phyloP scores from a whole-genome alignment of 2,329 filamentous ascomycete genomes.

The Hymenotorrendiella dingleyae region DNA sequence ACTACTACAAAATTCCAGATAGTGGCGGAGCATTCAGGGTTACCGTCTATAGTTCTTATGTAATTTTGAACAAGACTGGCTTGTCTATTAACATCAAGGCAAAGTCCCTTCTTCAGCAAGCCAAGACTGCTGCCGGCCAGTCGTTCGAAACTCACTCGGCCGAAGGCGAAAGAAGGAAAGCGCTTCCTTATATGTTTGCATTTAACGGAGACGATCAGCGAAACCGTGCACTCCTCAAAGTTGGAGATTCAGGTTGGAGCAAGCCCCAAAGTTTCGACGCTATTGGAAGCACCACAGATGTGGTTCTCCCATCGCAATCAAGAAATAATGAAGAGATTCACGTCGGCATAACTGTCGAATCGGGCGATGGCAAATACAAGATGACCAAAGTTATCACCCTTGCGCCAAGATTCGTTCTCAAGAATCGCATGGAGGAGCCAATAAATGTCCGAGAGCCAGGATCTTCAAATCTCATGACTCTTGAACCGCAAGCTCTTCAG shows the following conservation, averaged over 20 bases:
- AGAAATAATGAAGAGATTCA: conserved; percentile 79
- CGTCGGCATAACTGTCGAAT: conserved; percentile 78
- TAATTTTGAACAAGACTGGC: conserved; percentile 92
- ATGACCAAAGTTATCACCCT: conserved; percentile 93
- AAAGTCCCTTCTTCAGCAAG: conserved; percentile 80
- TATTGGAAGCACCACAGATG: conserved; percentile 86
- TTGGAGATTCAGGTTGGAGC: conserved; percentile 91
- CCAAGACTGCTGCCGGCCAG: conserved; percentile 79
- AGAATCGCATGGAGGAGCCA: conserved; percentile 86
- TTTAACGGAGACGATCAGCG: conserved; percentile 83
- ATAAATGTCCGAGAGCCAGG: conserved; percentile 88
- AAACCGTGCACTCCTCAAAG: conserved; percentile 81
- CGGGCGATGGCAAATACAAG: conserved; percentile 96
- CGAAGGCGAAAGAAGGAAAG: conserved; percentile 57
- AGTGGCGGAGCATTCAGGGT: conserved; percentile 95
- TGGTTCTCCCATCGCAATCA: conserved; percentile 68
- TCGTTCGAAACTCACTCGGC: conserved; percentile 48
- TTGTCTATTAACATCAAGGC: conserved; percentile 81
- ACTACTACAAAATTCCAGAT: conserved; percentile 86
- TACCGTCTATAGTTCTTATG: conserved; percentile 89
- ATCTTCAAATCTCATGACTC: conserved; percentile 74
- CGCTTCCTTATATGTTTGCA: conserved; percentile 92
- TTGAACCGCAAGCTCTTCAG: conserved; percentile 72
- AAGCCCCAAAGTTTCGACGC: conserved; percentile 97
- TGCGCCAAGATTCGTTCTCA: conserved; percentile 84